phyloP scores from a whole-genome alignment of 2,329 filamentous ascomycete genomes.

The Mycosphaerella sp. region DNA sequence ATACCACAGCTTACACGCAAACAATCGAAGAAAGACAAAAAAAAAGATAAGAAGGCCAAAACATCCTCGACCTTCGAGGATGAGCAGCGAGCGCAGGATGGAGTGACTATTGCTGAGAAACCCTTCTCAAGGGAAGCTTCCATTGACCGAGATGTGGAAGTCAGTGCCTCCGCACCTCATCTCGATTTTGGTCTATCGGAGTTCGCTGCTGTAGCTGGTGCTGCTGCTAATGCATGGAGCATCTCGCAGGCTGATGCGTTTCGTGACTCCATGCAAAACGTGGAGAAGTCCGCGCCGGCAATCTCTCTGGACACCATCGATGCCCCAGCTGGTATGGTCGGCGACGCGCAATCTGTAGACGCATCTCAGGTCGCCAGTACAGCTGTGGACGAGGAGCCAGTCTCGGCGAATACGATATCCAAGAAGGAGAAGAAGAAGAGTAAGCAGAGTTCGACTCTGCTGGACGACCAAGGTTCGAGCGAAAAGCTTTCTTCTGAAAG shows the following conservation, averaged over 20 bases:
- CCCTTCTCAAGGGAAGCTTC: background rate
- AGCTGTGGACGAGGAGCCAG: background rate
- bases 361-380: background rate
- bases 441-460: background rate
- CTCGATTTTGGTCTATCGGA: slow-evolving; percentile 15
- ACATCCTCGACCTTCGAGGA: slow-evolving; percentile 20
- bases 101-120: background rate
- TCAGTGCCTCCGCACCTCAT: background rate
- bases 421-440: background rate
- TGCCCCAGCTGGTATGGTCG: background rate
- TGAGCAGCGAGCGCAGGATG: slow-evolving; percentile 5
- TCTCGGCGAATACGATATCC: background rate
- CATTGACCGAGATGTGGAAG: background rate
- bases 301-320: background rate
- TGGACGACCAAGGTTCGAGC: background rate
- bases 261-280: slow-evolving; percentile 14
- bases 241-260: slow-evolving; percentile 20
- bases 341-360: background rate
- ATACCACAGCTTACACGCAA: slow-evolving; percentile 25
- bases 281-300: background rate
- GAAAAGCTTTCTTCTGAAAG: background rate
- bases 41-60: slow-evolving; percentile 40
- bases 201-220: slow-evolving; percentile 16
- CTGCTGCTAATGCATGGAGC: slow-evolving; percentile 12
- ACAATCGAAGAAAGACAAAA: slow-evolving; percentile 40